phyloP scores from a whole-genome alignment of 2,329 filamentous ascomycete species.

The Chrysosporium queenslandicum region DNA sequence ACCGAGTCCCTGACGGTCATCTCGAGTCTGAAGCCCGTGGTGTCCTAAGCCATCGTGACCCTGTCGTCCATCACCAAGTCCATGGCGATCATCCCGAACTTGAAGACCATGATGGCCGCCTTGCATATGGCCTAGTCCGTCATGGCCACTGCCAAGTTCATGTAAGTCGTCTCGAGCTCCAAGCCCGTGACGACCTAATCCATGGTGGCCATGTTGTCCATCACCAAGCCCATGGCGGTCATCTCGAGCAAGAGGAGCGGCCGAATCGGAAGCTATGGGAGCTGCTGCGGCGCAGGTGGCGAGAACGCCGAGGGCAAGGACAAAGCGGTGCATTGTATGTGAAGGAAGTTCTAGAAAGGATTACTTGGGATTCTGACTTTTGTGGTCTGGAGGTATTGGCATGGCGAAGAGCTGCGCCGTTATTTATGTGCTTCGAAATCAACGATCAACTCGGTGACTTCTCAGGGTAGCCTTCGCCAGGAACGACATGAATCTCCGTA shows the following conservation, averaged over 20 bases:
- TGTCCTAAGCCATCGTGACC: neutral
- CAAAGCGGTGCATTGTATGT: neutral
- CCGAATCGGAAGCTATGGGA: neutral
- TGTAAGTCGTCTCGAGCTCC: no score
- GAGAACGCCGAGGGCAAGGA: neutral
- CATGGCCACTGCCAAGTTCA: no score
- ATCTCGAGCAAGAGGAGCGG: neutral
- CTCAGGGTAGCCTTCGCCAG: no score
- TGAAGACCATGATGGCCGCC: neutral
- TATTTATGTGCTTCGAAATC: neutral
- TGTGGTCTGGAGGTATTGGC: neutral
- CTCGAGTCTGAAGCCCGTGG: neutral
- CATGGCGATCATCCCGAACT: neutral
- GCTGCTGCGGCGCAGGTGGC: neutral
- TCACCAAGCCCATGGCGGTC: neutral
- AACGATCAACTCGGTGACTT: no score
- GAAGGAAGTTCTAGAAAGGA: neutral
- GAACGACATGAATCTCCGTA: no score
- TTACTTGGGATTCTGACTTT: slow-evolving; percentile 44
- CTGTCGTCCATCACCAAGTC: neutral
- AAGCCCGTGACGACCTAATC: neutral
- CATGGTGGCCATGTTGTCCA: neutral
- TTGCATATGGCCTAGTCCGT: no score
- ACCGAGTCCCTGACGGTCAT: neutral
- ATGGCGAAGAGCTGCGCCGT: neutral